A percentile compares a stretch with the other conserved stretches of the same genome.
Evolutionary conservation across 495 filamentous ascomycete species (phyloP).

Genomic region (Rusavskia elegans): DNA sequence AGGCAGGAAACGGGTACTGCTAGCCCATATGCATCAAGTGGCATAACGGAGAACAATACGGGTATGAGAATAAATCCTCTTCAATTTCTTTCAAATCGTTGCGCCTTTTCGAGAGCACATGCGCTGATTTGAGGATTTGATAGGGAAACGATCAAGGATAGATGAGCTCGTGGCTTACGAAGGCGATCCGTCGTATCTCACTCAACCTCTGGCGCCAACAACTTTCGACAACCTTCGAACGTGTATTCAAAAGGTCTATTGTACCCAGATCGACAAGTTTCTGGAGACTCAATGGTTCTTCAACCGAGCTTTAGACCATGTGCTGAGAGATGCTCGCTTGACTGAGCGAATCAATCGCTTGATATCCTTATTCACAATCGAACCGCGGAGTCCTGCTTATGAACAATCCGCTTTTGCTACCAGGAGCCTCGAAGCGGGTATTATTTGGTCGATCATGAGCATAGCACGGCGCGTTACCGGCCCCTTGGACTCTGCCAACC

Average conservation of each 20-base stretch:
- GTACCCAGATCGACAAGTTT: conserved; percentile 58
- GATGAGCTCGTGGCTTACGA: conserved; percentile 58
- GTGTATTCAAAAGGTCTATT: conserved; percentile 63
- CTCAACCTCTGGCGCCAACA: conserved; percentile 36
- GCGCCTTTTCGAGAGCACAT: not conserved
- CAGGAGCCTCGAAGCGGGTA: conserved; percentile 46
- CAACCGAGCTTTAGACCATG: conserved; percentile 30
- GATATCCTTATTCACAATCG: conserved; percentile 24
- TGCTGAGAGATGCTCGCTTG: conserved; percentile 41
- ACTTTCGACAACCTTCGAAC: conserved; percentile 53
- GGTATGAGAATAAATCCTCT: not conserved
- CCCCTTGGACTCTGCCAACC: conserved; percentile 7
- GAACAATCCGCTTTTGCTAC: conserved; percentile 25
- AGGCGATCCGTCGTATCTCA: conserved; percentile 42
- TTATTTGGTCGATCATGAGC: conserved; percentile 53
- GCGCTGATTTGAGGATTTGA: conserved; percentile 28
- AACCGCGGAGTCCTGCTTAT: conserved; percentile 24
- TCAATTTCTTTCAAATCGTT: conserved; percentile 11
- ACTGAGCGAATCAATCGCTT: conserved; percentile 48
- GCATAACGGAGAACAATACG: not conserved
- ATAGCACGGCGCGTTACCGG: conserved; percentile 25
- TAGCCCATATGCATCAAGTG: conserved; percentile 25
- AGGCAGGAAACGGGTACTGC: conserved; percentile 19
- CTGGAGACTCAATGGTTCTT: conserved; percentile 78
- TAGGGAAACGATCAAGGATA: conserved; percentile 59